Evolutionary conservation across 2,329 filamentous ascomycete species (phyloP), one percentile per base, ranked within the genome.

Genomic region (Hypomyces rosellus): DNA sequence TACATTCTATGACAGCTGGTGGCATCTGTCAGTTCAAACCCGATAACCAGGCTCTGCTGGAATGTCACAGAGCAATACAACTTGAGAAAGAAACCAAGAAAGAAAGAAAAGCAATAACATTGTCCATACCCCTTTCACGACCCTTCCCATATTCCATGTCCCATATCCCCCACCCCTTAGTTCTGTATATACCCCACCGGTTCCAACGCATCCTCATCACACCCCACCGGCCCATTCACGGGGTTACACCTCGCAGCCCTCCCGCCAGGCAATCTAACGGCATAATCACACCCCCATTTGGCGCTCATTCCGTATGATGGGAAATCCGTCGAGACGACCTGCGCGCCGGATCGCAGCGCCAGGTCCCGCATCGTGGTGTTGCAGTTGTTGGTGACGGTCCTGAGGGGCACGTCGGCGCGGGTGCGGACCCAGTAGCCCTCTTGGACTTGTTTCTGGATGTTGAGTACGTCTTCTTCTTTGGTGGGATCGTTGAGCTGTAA

Each of bases 351-450:
- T 42, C 62, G 52, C 38, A 75, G 69, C 1, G 74, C 74, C 11
- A 55, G 54, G 2, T 73, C 69, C 15, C 72, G 62, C 68, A 68
- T 71, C 5, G 34, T 48, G 20, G 70, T 71, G 2, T 63, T 66
- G 49, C 73, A 70, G 48, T 63, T 63, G 42, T 52, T 37, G 15
- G 74, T 52, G 5, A 77, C 61, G 0, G 74, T 76, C 2, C 61
- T 62, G 22, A 76, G 62, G 0, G 74, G 73, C 22, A 69, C 65
- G 59, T 78, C 74, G 3, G 72, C 65, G 38, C 74, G 62, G 2
- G 74, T 76, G 42, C 74, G 68, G n/a, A 78, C 69, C 59, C 74
- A 71, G 61, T 77, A 77, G 6, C 70, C 70, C 9, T 70, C 72
- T 45, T 62, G 60, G 18, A 77, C 73, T 36, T 74, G 65, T 7